These are phyloP conservation scores for Alternaria brassicicola DNA, from an alignment of 2,329 filamentous ascomycete genomes.

Conservation along the genomic window DNA sequence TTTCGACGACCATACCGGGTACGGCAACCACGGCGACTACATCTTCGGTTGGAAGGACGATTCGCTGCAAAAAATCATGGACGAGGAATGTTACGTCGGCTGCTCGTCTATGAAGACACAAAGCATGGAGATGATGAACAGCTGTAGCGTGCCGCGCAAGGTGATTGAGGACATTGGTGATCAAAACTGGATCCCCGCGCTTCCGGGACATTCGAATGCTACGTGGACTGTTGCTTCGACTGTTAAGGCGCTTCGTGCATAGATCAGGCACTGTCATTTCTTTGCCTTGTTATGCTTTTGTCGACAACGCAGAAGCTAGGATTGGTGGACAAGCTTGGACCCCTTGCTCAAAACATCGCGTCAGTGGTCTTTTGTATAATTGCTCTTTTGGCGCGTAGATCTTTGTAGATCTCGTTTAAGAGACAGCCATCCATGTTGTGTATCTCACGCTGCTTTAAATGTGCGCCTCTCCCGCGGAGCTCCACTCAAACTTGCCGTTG, in stretches of 20 bases:
- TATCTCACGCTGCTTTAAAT: not conserved
- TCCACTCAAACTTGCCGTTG: not conserved
- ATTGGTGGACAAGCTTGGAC: not conserved
- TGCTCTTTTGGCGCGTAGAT: not conserved
- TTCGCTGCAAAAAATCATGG: slow-evolving; percentile 52
- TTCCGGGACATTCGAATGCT: slow-evolving; percentile 9
- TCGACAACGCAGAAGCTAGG: not conserved
- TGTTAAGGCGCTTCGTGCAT: not conserved
- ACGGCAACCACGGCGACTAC: slow-evolving; percentile 60
- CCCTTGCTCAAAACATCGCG: not conserved
- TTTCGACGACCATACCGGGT: slow-evolving; percentile 51
- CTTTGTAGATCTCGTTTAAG: not conserved
- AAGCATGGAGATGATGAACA: slow-evolving; percentile 54
- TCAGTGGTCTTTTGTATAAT: not conserved
- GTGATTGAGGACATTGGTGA: slow-evolving; percentile 57
- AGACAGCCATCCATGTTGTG: not conserved
- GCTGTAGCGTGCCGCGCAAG: slow-evolving; percentile 54
- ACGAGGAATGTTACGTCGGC: slow-evolving; percentile 47
- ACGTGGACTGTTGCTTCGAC: not conserved
- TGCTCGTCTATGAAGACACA: slow-evolving; percentile 55
- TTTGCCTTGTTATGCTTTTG: not conserved
- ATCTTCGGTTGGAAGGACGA: slow-evolving; percentile 60
- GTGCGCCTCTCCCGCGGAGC: not conserved
- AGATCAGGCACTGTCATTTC: not conserved
- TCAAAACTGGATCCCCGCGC: slow-evolving; percentile 14